Evolutionary conservation across 1,284 basidiomycete species (phyloP), one percentile per base, ranked within the genome.

Genomic region (Rhodotorula sp.): DNA sequence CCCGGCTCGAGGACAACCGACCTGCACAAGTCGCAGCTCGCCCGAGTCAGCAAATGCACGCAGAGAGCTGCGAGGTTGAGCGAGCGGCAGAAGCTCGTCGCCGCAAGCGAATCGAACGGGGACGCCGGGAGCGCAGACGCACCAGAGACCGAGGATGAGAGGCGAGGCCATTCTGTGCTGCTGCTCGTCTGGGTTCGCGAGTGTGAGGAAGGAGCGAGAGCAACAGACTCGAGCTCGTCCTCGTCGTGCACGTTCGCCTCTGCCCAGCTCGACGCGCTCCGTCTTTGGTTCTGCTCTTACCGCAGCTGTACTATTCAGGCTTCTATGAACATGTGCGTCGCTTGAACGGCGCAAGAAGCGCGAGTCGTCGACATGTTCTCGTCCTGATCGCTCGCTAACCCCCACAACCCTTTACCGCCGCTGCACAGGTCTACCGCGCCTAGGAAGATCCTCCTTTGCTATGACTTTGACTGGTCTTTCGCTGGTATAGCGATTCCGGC

Each of bases 391-490:
- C 56, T 45, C 23, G 16, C 5, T 48, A n/a, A 8, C n/a, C 57
- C 42, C 14, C 10, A 9, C 46, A 41, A 25, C 41, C 17, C 9
- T 45, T 13, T 0, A 4, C 9, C 41, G 19, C 3, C 23, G 7
- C 25, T 21, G 13, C 19, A 9, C 60, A 61, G 60, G 60, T 59
- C 57, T 25, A 21, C 57, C n/a, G 48, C 59, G 10, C 34, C 60
- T 23, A 25, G 48, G 4, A 67, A 64, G 17, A 27, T 60, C n/a
- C 44, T 61, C 50, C 52, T 98, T 75, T 90, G 98, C 23, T 98
- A 91, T 78, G 96, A 99, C 82, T 98, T 98, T 84, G 96, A 99
- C 86, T 98, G 95, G 95, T 72, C 68, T 5, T 75, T 72, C 52
- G 73, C 64, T 41, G 77, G 77, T 72, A 55, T 44, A 57, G 7